Percentiles rank a stretch among this genome's conserved stretches.
These are phyloP conservation scores for Taiwanofungus camphoratus DNA, from an alignment of 1,284 basidiomycete genomes.

Conservation along the genomic window DNA sequence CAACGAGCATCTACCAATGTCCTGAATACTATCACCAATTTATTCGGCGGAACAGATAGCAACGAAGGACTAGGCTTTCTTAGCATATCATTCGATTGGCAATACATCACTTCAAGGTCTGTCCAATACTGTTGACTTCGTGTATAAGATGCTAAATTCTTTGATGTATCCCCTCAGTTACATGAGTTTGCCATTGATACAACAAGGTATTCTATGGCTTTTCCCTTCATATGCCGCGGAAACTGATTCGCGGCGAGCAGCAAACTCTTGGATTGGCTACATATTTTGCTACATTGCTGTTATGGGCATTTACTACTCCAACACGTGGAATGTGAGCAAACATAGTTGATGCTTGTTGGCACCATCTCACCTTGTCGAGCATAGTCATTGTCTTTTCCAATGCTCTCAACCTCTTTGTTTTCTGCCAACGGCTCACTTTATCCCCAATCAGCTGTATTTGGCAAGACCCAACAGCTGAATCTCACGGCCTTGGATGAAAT, in stretches of 20 bases:
- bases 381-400: slow-evolving; percentile 50
- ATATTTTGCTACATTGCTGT: slow-evolving; percentile 49
- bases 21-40: slow-evolving; percentile 49
- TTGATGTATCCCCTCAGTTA: too few species aligned
- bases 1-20: slow-evolving; percentile 38
- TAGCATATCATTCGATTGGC: slow-evolving; percentile 56
- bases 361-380: background rate
- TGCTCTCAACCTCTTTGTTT: slow-evolving; percentile 61
- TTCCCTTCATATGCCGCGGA: background rate
- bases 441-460: slow-evolving; percentile 51
- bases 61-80: slow-evolving; percentile 62
- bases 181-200: slow-evolving; percentile 45
- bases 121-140: too few species aligned
- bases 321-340: slow-evolving; percentile 49
- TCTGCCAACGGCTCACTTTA: slow-evolving; percentile 49
- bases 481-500: slow-evolving; percentile 47
- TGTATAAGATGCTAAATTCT: too few species aligned
- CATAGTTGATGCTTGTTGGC: background rate
- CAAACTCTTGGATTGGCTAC: slow-evolving; percentile 53
- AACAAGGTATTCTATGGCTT: slow-evolving; percentile 37
- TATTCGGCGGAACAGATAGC: slow-evolving; percentile 55
- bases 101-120: slow-evolving; percentile 52
- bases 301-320: slow-evolving; percentile 53
- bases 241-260: slow-evolving; percentile 23
- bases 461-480: slow-evolving; percentile 44